Evolutionary conservation across 2,329 filamentous ascomycete genomes (phyloP).

Genomic region (Apiospora koreana): DNA sequence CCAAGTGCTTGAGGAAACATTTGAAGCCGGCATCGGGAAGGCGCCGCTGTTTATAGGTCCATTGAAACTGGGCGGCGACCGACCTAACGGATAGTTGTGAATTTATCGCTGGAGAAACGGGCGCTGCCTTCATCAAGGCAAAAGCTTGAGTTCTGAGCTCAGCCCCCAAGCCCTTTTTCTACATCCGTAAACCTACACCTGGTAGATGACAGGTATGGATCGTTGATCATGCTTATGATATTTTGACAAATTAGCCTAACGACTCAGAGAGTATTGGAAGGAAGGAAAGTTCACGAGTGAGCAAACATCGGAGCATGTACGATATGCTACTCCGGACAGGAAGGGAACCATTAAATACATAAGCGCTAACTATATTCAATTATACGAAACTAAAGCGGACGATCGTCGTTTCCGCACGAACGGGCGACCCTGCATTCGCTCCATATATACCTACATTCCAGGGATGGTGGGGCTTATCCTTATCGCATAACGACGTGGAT

Average conservation of each 20-base stretch:
- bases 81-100: not conserved
- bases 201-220: not conserved
- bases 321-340: not conserved
- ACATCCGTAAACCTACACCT: not conserved
- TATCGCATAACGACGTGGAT: not conserved
- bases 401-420: not conserved
- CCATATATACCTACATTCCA: not conserved
- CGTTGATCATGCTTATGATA: not conserved
- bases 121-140: not conserved
- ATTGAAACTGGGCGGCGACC: not conserved
- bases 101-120: not conserved
- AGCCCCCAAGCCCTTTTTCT: not conserved
- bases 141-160: not conserved
- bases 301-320: not conserved
- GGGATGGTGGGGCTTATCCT: not conserved
- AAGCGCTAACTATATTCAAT: not conserved
- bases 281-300: not conserved
- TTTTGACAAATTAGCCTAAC: not conserved
- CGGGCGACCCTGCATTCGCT: not conserved
- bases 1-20: not conserved
- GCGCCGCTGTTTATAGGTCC: not conserved
- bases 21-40: not conserved
- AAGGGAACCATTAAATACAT: not conserved
- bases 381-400: not conserved
- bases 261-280: not conserved